These are phyloP conservation scores for Phytophthora pini DNA, from an alignment of 352 stramenopile species.

Conservation along the genomic window DNA sequence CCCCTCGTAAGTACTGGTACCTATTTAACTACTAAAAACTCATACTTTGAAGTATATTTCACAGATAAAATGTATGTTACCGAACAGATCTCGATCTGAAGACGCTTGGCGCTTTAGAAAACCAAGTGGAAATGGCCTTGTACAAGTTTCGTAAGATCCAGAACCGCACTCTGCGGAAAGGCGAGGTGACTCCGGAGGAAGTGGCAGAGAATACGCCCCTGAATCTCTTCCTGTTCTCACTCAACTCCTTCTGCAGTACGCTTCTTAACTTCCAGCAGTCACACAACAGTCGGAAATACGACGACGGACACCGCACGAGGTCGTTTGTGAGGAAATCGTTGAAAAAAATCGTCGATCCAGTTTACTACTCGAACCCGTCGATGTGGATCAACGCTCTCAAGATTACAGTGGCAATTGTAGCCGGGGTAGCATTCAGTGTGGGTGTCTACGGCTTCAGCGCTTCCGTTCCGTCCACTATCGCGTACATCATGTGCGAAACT, in stretches of 20 bases:
- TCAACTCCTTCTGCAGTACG: conserved; percentile 86
- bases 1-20: conserved; percentile 35
- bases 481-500: conserved; percentile 83
- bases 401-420: conserved; percentile 53
- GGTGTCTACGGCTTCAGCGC: conserved; percentile 80
- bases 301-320: conserved; percentile 44
- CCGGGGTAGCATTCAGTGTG: conserved; percentile 70
- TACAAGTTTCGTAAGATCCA: conserved; percentile 67
- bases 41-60: background rate
- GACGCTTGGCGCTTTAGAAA: conserved; percentile 50
- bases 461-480: conserved; percentile 64
- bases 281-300: conserved; percentile 33
- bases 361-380: conserved; percentile 10
- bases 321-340: conserved; percentile 63
- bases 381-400: conserved; percentile 11
- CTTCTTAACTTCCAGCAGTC: conserved; percentile 67
- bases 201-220: conserved; percentile 83
- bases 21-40: no score
- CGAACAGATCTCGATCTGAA: conserved; percentile 58
- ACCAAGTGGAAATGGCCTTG: conserved; percentile 75
- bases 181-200: conserved; percentile 69
- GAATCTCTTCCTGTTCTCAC: conserved; percentile 84
- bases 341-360: conserved; percentile 15
- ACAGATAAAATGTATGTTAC: background rate
- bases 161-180: conserved; percentile 55